Evolutionary conservation across 176 grass and related monocot species (phyloP), one percentile per base, ranked within the genome.

Genomic region (Eragrostis nindensis): DNA sequence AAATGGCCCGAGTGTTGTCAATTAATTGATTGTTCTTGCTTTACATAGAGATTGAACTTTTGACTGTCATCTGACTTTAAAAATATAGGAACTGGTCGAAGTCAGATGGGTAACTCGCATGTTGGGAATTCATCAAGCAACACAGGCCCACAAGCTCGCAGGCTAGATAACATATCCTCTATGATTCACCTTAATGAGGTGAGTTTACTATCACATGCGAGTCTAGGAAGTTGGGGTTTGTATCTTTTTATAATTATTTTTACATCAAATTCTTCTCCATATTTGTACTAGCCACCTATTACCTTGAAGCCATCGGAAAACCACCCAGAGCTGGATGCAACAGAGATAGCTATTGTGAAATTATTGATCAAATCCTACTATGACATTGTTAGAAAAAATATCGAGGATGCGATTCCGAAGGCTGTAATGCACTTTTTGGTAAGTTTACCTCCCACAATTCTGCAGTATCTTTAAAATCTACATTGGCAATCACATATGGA

Each of bases 381-480:
- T 93, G 92, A 93, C 80, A 99, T 95, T 84, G 92, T 99, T 21
- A 93, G 96, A 87, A 93, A n/a, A 65, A 95, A 62, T 81, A 87
- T 93, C 55, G 92, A 99, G 66, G 96, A 99, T 77, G 83, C 74
- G 62, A 81, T 93, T 10, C 96, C 92, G 0, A 99, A 99, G 75
- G 92, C 96, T 73, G 86, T 99, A 84, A 99, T 99, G 92, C 96
- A 99, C 57, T 99, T 99, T 87, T 71, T 94, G 89, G 92, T 91
- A 91, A 65, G 84, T 79, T 85, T 62, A 66, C 38, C 3, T 72
- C 73, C 63, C 78, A 68, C 7, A 57, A 40, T 44, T 8, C 75
- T 22, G 8, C 73, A 25, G 30, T 80, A 64, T 69, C 70, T 56
- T 11, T 85, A n/a, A 55, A 71, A 66, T 26, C 42, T 80, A 57